phyloP scores from a whole-genome alignment of 129 eudicot species.

The Dittrichia graveolens region DNA sequence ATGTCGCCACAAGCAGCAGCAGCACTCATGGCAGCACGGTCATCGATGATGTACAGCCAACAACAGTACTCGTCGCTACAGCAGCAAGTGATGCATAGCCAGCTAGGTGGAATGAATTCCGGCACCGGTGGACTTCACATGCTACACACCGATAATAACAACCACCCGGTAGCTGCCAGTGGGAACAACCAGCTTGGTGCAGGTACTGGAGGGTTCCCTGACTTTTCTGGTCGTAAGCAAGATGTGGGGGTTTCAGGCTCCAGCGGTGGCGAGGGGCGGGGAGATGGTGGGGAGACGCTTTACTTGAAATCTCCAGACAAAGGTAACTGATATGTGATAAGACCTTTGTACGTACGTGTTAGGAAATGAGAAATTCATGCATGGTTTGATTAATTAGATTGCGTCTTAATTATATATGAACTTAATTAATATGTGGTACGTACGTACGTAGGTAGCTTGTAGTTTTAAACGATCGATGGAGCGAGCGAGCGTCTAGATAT shows the following conservation, averaged over 20 bases:
- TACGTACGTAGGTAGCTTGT: too few relatives aligned
- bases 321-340: constrained; percentile 39
- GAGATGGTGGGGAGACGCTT: constrained; percentile 52
- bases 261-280: constrained; percentile 37
- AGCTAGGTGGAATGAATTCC: constrained; percentile 56
- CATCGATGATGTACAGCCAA: constrained; percentile 67
- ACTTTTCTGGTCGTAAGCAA: constrained; percentile 51
- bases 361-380: not conserved
- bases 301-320: constrained; percentile 57
- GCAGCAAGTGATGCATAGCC: constrained; percentile 63
- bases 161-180: not conserved
- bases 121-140: constrained; percentile 58
- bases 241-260: constrained; percentile 33
- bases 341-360: not conserved
- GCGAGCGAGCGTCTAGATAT: too few relatives aligned
- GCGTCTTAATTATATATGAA: too few relatives aligned
- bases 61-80: constrained; percentile 65
- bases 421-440: too few relatives aligned
- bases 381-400: too few relatives aligned
- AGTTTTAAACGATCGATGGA: too few relatives aligned
- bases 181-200: constrained; percentile 28
- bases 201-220: constrained; percentile 42
- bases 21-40: constrained; percentile 78
- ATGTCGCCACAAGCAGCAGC: constrained; percentile 82
- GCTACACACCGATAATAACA: constrained; percentile 57